Base-by-base conservation (phyloP, 805 yeast species). In the Wickerhamiella brachini region DNA sequence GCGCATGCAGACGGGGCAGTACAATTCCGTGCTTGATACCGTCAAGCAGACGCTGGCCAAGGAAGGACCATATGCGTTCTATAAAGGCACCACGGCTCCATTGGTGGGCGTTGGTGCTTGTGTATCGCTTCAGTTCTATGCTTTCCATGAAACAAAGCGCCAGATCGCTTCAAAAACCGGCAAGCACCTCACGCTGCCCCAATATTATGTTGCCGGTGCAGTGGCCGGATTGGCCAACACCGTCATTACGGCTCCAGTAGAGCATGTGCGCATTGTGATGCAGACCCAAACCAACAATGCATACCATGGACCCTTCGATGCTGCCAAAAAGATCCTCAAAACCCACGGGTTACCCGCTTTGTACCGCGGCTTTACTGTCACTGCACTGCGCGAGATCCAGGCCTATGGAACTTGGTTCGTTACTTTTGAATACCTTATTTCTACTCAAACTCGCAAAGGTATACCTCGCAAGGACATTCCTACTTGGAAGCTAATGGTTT, bases 341-440 rank as follows among this genome's bases (percentile, higher is more conserved):
- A 49, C 62, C 0, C 58, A 71, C 22, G 85, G 86, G 15, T 15
- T 62, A 31, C 17, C 48, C 23, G 85, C 83, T 1, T 55, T 81
- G 4, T 79, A 70, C 57, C 65, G 86, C 50, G 86, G 86, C 0
- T 65, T 69, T 17, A 57, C 67, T 3, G 73, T 81, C 51, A 81
- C 86, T 0, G 57, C 77, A 1, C 44, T 76, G 12, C 68, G 86
- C 53, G 86, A 81, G 58, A 65, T 74, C n/a, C 86, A 81, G 62
- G 85, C 86, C 0, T 81, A 82, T 59, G 88, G 88, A 6, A 77
- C 80, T 15, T 81, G 88, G 88, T 81, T 81, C 57, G 65, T 79
- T 53, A 71, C 85, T 1, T 81, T 78, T 60, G 88, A 81, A 61
- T 69, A 65, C 45, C 65, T 81, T 51, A 76, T 81, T 59, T 49